Conservation (phyloP, 1,139 yeast genomes). For the Saccharomyces hybrid region DNA sequence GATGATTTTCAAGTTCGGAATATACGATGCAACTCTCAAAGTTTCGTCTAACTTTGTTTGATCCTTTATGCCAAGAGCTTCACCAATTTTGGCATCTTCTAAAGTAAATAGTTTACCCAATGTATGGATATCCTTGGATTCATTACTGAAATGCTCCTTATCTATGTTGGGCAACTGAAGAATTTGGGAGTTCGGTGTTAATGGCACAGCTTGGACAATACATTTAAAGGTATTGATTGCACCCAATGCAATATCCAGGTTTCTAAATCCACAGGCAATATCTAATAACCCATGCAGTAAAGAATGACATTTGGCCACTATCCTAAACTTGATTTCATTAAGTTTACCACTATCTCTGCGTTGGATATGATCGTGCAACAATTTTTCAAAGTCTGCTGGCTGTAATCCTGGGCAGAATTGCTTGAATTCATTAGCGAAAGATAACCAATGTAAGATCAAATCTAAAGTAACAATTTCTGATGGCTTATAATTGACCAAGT, state of each 20-base stretch:
- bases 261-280: slow-evolving; percentile 73
- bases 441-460: slow-evolving; percentile 52
- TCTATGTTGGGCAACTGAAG: slow-evolving; percentile 77
- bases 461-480: slow-evolving; percentile 58
- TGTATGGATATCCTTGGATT: slow-evolving; percentile 42
- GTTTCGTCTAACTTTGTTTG: slow-evolving; percentile 42
- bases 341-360: slow-evolving; percentile 42
- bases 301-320: slow-evolving; percentile 58
- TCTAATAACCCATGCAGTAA: slow-evolving; percentile 70
- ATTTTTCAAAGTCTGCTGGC: slow-evolving; percentile 41
- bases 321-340: slow-evolving; percentile 40
- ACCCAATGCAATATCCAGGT: slow-evolving; percentile 52
- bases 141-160: slow-evolving; percentile 28
- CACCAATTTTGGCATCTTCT: slow-evolving; percentile 46
- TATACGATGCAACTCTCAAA: slow-evolving; percentile 50
- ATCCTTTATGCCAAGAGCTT: slow-evolving; percentile 51
- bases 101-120: slow-evolving; percentile 62
- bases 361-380: slow-evolving; percentile 51
- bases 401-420: slow-evolving; percentile 40
- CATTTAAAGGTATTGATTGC: slow-evolving; percentile 66
- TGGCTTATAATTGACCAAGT: slow-evolving; percentile 67
- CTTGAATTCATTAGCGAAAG: slow-evolving; percentile 57
- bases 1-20: slow-evolving; percentile 65
- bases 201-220: slow-evolving; percentile 70
- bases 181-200: slow-evolving; percentile 51